Evolutionary conservation across 345 rosid species (phyloP).

Genomic region (Noccaea caerulescens): DNA sequence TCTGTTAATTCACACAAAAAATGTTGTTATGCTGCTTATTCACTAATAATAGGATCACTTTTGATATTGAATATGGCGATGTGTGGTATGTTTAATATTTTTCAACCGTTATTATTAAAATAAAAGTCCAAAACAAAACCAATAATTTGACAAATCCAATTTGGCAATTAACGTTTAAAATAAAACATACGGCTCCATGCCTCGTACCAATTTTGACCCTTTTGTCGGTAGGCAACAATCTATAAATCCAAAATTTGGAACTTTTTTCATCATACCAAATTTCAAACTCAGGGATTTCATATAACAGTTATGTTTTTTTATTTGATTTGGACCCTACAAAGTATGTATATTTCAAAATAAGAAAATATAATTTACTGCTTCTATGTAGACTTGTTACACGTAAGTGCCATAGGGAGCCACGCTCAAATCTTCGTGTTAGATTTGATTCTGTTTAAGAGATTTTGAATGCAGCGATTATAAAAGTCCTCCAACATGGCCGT

Average conservation of each 20-base stretch:
- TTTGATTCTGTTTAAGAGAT: conserved; percentile 38
- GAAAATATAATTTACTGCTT: conserved; percentile 20
- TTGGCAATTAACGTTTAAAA: neutral
- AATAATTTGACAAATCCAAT: conserved; percentile 9
- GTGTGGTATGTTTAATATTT: neutral
- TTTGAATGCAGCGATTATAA: conserved; percentile 5
- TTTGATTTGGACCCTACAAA: conserved; percentile 27
- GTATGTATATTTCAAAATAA: conserved; percentile 24
- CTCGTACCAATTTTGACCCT: conserved; percentile 32
- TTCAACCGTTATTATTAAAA: neutral
- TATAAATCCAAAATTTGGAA: conserved; percentile 14
- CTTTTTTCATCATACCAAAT: neutral
- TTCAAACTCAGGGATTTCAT: conserved; percentile 24
- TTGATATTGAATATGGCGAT: too few species aligned
- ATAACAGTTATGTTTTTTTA: neutral
- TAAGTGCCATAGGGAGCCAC: conserved; percentile 31
- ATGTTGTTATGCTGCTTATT: too few species aligned
- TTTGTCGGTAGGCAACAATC: conserved; percentile 43
- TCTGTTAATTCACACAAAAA: too few species aligned
- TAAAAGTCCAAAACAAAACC: neutral
- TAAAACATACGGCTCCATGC: conserved; percentile 31
- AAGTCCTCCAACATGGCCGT: conserved; percentile 26
- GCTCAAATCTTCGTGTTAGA: conserved; percentile 46
- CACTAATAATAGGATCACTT: too few species aligned
- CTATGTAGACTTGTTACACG: conserved; percentile 22